These are phyloP conservation scores for Dactylonectria macrodidyma DNA, from an alignment of 2,329 filamentous ascomycete species.

Conservation along the genomic window DNA sequence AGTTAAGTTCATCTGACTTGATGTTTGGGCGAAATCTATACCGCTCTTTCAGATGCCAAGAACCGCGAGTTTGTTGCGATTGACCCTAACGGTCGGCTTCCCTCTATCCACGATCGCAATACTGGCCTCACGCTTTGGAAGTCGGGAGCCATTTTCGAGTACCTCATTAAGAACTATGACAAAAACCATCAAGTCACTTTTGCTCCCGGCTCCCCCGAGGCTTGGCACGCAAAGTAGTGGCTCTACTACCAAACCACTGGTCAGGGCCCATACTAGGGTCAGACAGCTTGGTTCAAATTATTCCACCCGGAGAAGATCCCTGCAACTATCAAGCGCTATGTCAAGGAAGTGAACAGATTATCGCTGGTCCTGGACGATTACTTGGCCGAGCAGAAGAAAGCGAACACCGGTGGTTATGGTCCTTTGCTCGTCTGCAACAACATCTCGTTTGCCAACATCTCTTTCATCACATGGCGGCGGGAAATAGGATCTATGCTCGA, in stretches of 20 bases:
- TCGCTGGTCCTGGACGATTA: conserved; percentile 57
- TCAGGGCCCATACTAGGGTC: conserved; percentile 62
- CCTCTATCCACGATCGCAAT: conserved; percentile 51
- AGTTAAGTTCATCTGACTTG: too few species aligned
- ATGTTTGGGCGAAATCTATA: too few species aligned
- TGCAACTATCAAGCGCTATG: conserved; percentile 62
- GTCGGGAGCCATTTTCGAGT: conserved; percentile 41
- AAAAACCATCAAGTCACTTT: conserved; percentile 28
- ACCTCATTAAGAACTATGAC: conserved; percentile 41
- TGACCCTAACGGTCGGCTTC: conserved; percentile 50
- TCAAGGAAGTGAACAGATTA: conserved; percentile 63
- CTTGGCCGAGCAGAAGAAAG: too few species aligned
- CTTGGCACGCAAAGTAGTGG: not conserved
- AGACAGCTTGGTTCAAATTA: conserved; percentile 55
- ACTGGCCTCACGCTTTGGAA: conserved; percentile 49
- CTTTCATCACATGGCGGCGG: conserved; percentile 45
- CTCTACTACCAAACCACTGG: conserved; percentile 49
- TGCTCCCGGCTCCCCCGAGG: not conserved
- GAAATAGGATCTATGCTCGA: too few species aligned
- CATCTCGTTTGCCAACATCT: conserved; percentile 57
- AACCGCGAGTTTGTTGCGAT: too few species aligned
- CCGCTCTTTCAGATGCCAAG: too few species aligned
- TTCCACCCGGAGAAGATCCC: conserved; percentile 57
- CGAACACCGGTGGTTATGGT: conserved; percentile 48
- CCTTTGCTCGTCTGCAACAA: conserved; percentile 60